phyloP scores from a whole-genome alignment of 1,139 yeast genomes.

The Suhomyces atakaporum region DNA sequence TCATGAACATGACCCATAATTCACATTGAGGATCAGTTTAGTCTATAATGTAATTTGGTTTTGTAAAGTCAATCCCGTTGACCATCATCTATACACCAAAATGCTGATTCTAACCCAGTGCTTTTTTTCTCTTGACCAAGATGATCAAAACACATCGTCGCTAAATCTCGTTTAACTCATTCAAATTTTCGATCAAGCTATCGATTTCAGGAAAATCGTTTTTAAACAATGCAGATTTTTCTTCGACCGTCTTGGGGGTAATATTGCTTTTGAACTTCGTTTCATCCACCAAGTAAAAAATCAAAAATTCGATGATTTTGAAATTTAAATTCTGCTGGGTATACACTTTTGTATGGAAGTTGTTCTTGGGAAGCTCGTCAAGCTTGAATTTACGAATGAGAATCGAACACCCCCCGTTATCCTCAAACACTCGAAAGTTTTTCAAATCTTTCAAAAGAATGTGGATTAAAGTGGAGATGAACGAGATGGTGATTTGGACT shows the following conservation, averaged over 20 bases:
- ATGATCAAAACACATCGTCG: not conserved
- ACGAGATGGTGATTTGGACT: conserved; percentile 38
- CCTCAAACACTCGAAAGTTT: conserved; percentile 63
- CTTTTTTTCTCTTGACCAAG: too few relatives aligned
- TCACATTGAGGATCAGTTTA: too few relatives aligned
- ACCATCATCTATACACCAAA: too few relatives aligned
- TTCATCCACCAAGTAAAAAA: conserved; percentile 75
- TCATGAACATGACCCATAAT: too few relatives aligned
- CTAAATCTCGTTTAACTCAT: conserved; percentile 30
- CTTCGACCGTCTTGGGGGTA: conserved; percentile 40
- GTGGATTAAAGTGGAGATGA: conserved; percentile 61
- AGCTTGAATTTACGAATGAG: conserved; percentile 45
- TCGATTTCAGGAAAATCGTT: conserved; percentile 46
- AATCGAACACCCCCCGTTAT: conserved; percentile 55
- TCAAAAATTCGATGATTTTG: conserved; percentile 68
- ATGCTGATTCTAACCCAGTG: too few relatives aligned
- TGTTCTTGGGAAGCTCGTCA: conserved; percentile 13
- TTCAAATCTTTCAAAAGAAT: conserved; percentile 58
- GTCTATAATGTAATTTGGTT: too few relatives aligned
- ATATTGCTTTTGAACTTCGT: conserved; percentile 26
- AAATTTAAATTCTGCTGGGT: conserved; percentile 50
- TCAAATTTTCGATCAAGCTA: conserved; percentile 39
- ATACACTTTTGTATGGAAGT: conserved; percentile 2
- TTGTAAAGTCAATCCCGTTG: too few relatives aligned
- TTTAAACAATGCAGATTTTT: conserved; percentile 58